Base-by-base conservation (phyloP, 2,329 filamentous ascomycete genomes). In the Seiridium cupressi region DNA sequence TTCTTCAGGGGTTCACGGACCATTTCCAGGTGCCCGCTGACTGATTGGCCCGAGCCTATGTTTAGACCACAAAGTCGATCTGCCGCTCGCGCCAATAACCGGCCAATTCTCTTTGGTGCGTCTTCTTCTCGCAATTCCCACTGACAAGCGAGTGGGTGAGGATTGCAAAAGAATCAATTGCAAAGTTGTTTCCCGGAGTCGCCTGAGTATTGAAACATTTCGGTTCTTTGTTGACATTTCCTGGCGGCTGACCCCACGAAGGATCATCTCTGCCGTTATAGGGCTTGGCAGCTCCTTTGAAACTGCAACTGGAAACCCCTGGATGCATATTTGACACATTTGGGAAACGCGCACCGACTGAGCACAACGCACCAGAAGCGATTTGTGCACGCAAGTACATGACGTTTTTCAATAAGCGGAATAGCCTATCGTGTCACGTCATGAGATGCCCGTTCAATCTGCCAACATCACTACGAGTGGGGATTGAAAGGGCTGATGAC, bases 241-340 rank as follows among this genome's bases (percentile, higher is more conserved):
- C 18, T 26, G 18, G 18, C 18, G 18, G 18, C 18, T 2, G 18
- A 26, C 18, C 18, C 18, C 18, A 26, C 18, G 18, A 26, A 26
- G 18, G 18, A 26, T 26, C 18, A 26, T 26, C 18, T 26, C 18
- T 26, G 18, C 38, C 7, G 38, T 42, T 7, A 13, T 42, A 13
- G 38, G 38, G 11, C 38, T 55, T 34, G 55, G 42, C 55, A 8
- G 36, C 35, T 35, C 11, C n/a, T 36, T 47, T 57, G 55, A 57
- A 57, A 57, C 55, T 47, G 32, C 61, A 62, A 58, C 51, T 36
- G 55, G 56, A 57, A 59, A 54, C 59, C 63, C 61, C 65, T 61
- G 59, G 58, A 57, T 57, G 60, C 58, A 49, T 60, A 63, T 60
- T 66, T 65, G 66, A 67, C 62, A 68, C 65, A 61, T 64, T 61